Evolutionary conservation across 2,329 filamentous ascomycete genomes (phyloP).

Genomic region (Neonectria hederae): DNA sequence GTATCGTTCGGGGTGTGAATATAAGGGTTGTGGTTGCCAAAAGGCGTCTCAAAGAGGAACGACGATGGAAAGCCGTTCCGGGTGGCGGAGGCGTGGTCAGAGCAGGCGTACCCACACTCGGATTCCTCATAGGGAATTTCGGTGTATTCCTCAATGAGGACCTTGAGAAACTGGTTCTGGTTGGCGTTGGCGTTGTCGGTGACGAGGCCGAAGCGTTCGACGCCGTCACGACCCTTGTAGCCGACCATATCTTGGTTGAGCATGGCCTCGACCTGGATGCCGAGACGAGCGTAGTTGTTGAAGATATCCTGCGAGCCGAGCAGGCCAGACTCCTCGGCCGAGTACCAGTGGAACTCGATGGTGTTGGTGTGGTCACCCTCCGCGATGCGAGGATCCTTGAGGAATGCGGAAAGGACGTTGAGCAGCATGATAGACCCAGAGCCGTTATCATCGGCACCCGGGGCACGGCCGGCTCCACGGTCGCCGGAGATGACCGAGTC

Average conservation of each 20-base stretch:
- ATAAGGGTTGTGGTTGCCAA: slow-evolving; percentile 70
- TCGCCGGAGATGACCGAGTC: slow-evolving; percentile 74
- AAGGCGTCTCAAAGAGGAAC: slow-evolving; percentile 70
- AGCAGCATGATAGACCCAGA: slow-evolving; percentile 71
- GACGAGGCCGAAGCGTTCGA: slow-evolving; percentile 49
- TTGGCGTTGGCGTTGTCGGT: slow-evolving; percentile 51
- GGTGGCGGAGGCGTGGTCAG: slow-evolving; percentile 71
- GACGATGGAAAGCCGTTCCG: slow-evolving; percentile 72
- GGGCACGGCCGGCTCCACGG: slow-evolving; percentile 29
- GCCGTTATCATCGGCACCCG: slow-evolving; percentile 40
- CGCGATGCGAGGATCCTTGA: slow-evolving; percentile 69
- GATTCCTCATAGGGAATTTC: slow-evolving; percentile 56
- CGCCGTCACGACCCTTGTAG: slow-evolving; percentile 45
- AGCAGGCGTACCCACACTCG: slow-evolving; percentile 67
- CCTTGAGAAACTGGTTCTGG: slow-evolving; percentile 51
- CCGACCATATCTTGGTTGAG: slow-evolving; percentile 58
- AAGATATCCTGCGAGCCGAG: slow-evolving; percentile 72
- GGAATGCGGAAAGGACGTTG: slow-evolving; percentile 77
- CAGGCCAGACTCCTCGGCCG: slow-evolving; percentile 81
- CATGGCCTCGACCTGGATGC: slow-evolving; percentile 52
- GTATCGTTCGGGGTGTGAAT: slow-evolving; percentile 80
- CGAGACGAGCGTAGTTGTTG: slow-evolving; percentile 46
- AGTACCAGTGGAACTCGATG: slow-evolving; percentile 88
- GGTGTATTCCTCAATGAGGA: slow-evolving; percentile 49
- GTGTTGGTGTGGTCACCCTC: slow-evolving; percentile 73